Evolutionary conservation across 78 protist species (phyloP).

Genomic region (Pigoraptor vietnamica): DNA sequence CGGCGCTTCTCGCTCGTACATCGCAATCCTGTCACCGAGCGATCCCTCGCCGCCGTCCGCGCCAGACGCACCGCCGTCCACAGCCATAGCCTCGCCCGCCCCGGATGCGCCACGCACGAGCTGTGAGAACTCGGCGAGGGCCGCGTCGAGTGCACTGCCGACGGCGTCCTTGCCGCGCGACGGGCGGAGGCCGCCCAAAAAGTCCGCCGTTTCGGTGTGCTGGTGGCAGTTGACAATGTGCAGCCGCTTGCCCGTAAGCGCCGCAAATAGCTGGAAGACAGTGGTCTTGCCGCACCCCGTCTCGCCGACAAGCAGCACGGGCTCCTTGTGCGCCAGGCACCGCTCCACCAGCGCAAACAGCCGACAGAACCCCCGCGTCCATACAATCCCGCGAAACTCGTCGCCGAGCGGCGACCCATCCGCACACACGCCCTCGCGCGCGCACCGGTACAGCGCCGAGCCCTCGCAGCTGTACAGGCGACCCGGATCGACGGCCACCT

Average conservation of each 20-base stretch:
- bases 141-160: background rate
- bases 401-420: background rate
- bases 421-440: background rate
- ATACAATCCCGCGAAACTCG: constrained; percentile 47
- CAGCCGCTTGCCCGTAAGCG: constrained; percentile 31
- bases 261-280: constrained; percentile 77
- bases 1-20: background rate
- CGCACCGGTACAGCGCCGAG: background rate
- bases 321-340: constrained; percentile 81
- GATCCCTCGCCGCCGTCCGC: background rate
- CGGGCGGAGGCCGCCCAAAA: constrained; percentile 96
- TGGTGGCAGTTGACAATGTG: constrained; percentile 95
- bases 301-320: constrained; percentile 95
- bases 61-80: background rate
- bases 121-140: background rate
- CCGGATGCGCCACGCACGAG: background rate
- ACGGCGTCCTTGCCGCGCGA: constrained; percentile 56
- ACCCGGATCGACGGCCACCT: constrained; percentile 49
- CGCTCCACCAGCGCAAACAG: constrained; percentile 73
- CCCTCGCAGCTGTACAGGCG: constrained; percentile 18
- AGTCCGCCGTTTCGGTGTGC: constrained; percentile 97
- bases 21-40: background rate
- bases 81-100: background rate
- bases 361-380: constrained; percentile 74
- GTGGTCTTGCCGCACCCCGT: constrained; percentile 98